phyloP scores from a whole-genome alignment of 176 grass and related monocot genomes.

The Poa annua region DNA sequence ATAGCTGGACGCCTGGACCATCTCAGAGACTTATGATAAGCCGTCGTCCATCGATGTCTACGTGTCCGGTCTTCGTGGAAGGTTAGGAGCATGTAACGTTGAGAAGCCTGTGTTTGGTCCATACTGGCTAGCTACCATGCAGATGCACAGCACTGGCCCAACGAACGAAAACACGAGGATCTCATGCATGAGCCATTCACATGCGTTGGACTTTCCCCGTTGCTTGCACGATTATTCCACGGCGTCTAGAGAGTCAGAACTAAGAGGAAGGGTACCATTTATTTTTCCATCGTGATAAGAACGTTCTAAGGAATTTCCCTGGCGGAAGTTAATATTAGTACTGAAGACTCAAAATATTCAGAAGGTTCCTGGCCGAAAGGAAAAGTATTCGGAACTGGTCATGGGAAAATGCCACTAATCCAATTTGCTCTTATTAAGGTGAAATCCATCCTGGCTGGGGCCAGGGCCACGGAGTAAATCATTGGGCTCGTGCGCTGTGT shows the following conservation, averaged over 20 bases:
- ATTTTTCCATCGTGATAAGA: not conserved
- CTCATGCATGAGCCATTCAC: not conserved
- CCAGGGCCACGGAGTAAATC: not conserved
- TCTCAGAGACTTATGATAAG: not conserved
- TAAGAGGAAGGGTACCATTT: not conserved
- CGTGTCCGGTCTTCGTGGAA: not conserved
- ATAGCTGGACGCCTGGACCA: not conserved
- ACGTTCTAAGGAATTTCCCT: too few relatives aligned
- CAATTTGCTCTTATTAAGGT: not conserved
- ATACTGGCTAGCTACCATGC: not conserved
- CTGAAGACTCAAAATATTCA: too few relatives aligned
- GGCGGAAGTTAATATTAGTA: too few relatives aligned
- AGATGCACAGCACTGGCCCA: too few relatives aligned
- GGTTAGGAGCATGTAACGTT: not conserved
- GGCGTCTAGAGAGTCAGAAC: not conserved
- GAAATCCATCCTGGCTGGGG: not conserved
- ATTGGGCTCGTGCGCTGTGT: not conserved
- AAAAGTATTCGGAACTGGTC: not conserved
- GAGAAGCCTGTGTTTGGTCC: not conserved
- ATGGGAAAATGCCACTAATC: not conserved
- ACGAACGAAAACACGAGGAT: not conserved
- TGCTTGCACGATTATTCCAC: not conserved
- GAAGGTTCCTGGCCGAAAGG: not conserved
- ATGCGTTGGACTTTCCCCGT: not conserved
- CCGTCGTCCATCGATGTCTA: not conserved